These are phyloP conservation scores for Neofusicoccum ribis DNA, from an alignment of 2,329 filamentous ascomycete species.

Conservation along the genomic window DNA sequence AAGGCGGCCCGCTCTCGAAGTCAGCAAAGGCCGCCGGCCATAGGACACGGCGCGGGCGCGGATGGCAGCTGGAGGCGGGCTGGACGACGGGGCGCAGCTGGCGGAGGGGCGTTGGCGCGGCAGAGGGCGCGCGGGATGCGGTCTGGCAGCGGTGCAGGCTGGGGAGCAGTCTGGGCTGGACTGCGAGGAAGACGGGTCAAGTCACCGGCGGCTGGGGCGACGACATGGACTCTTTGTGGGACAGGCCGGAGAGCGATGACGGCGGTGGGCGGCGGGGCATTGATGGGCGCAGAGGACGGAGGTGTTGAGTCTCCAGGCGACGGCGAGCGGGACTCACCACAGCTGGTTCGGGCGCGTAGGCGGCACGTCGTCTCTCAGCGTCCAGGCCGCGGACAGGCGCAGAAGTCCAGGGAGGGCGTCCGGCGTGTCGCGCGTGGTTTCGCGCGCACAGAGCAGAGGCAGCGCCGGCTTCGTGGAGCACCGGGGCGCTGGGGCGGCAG, in stretches of 20 bases:
- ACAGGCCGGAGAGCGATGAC: not conserved
- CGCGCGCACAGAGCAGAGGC: too few relatives aligned
- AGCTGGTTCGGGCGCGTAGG: not conserved
- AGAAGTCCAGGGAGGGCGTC: not conserved
- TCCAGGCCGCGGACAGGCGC: not conserved
- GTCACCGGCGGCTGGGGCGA: slow-evolving; percentile 8
- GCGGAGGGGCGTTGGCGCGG: not conserved
- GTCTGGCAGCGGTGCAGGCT: not conserved
- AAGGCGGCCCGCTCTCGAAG: slow-evolving; percentile 21
- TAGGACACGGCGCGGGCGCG: not conserved
- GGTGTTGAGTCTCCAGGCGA: not conserved
- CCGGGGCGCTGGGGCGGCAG: not conserved
- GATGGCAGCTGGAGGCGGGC: not conserved
- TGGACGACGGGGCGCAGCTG: not conserved
- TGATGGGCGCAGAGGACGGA: slow-evolving; percentile 5
- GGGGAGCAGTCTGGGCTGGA: not conserved
- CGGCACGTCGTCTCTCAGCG: not conserved
- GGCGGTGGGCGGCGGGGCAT: slow-evolving; percentile 10
- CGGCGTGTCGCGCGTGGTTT: not conserved
- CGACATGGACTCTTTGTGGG: slow-evolving; percentile 9
- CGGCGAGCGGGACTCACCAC: not conserved
- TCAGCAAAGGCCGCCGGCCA: not conserved
- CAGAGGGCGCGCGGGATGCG: not conserved
- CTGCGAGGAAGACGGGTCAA: not conserved
- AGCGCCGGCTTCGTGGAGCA: too few relatives aligned